Base-by-base conservation (phyloP, 345 rosid genomes). In the Gossypium arboreum region DNA sequence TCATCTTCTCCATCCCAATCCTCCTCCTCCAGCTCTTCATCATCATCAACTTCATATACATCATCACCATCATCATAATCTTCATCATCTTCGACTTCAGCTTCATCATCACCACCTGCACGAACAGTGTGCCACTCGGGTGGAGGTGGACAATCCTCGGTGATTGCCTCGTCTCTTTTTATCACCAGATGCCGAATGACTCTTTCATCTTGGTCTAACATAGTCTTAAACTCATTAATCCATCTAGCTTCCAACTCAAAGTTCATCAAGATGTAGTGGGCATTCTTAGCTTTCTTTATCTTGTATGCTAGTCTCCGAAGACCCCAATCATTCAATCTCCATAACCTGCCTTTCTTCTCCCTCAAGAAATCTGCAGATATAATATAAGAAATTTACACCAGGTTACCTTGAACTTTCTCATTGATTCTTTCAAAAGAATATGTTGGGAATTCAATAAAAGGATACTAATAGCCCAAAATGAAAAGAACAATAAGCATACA, bases 291-390 rank as follows among this genome's bases (percentile, higher is more conserved):
- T 62, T 92, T 91, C 74, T 90, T 83, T 84, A 94, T 94, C 83
- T 86, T 88, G 88, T 94, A 91, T 10, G 97, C 97, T 3, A 94
- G 85, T 78, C 89, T 87, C 20, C 98, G 91, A 75, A 94, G 88
- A 1, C 98, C 97, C 97, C 98, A 94, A 62, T 94, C 97, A 73
- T 84, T 93, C 73, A 88, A 65, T 83, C 97, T 92, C 97, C 97
- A 94, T 18, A 94, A 71, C 82, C 44, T 89, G 65, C 97, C 98
- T 74, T 82, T 91, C 88, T 92, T 91, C 87, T 91, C 95, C 81
- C 77, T 86, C n/a, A 94, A 16, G 69, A 91, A 94, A 50, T 84
- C 98, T 92, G 84, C 83, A 75, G 62, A 57, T 57, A 57, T 57
- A 57, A 2, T 17, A 8, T 18, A 56, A 8, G 62, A 58, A 20